Conservation (phyloP, 441 rosid species). For the Aleurites moluccanus region DNA sequence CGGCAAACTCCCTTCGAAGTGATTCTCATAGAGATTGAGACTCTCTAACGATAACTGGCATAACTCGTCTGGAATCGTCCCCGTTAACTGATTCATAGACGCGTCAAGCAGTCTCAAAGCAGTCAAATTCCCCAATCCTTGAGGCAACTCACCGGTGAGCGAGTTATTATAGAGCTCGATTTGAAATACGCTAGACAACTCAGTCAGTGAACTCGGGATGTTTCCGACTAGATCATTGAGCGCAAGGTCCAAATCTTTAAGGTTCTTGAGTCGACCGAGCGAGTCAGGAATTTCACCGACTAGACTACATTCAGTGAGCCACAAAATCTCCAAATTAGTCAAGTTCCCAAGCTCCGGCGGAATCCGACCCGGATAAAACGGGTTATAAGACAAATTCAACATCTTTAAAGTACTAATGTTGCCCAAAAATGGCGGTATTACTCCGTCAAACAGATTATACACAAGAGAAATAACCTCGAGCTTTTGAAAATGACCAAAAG, state of each 20-base stretch:
- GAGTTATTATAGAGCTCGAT: constrained; percentile 95
- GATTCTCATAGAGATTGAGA: constrained; percentile 80
- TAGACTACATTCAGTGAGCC: constrained; percentile 83
- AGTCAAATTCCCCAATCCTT: constrained; percentile 56
- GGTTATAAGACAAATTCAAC: constrained; percentile 86
- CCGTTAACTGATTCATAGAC: constrained; percentile 73
- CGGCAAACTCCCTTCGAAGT: constrained; percentile 64
- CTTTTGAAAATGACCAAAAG: constrained; percentile 58
- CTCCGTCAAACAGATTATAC: constrained; percentile 67
- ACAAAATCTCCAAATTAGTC: constrained; percentile 72
- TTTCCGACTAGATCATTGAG: constrained; percentile 59
- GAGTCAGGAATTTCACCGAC: constrained; percentile 84
- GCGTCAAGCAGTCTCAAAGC: constrained; percentile 71
- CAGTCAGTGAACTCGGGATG: constrained; percentile 69
- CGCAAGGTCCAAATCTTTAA: constrained; percentile 85
- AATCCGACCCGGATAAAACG: constrained; percentile 69
- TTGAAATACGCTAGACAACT: constrained; percentile 61
- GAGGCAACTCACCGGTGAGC: constrained; percentile 69
- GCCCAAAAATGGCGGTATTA: constrained; percentile 68
- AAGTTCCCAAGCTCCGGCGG: constrained; percentile 89
- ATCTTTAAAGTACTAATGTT: constrained; percentile 60
- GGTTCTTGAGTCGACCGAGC: constrained; percentile 59
- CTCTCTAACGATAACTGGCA: constrained; percentile 66
- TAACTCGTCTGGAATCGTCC: constrained; percentile 73
- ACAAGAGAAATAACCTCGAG: constrained; percentile 87